A percentile compares a stretch with the other conserved stretches of the same genome.
phyloP scores from a whole-genome alignment of 441 rosid genomes.

The Erodium chrysanthum region DNA sequence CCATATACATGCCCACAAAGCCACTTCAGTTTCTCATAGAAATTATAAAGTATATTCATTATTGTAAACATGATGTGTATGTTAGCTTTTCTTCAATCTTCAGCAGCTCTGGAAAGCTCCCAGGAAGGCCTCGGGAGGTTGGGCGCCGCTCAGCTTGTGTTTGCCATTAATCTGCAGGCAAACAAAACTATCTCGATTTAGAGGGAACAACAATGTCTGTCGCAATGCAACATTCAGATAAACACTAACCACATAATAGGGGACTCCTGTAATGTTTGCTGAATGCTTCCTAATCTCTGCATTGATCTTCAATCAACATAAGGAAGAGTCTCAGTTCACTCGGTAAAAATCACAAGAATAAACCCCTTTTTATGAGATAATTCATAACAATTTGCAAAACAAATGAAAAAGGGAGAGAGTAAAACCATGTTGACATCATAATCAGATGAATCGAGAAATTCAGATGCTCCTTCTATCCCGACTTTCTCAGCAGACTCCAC shows the following conservation, averaged over 20 bases:
- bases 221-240: background rate
- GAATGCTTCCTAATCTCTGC: conserved; percentile 65
- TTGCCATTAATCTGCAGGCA: conserved; percentile 61
- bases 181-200: conserved; percentile 10
- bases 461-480: conserved; percentile 73
- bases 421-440: conserved; percentile 57
- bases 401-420: conserved; percentile 7
- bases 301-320: conserved; percentile 37
- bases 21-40: background rate
- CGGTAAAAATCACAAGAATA: too few species aligned
- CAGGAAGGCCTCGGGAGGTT: conserved; percentile 61
- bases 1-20: background rate
- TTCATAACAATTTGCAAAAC: background rate
- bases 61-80: background rate
- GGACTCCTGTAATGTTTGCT: conserved; percentile 50
- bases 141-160: conserved; percentile 61
- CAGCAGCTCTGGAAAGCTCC: conserved; percentile 49
- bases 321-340: background rate
- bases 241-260: conserved; percentile 55
- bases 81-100: conserved; percentile 18
- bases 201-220: background rate
- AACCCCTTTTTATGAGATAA: background rate
- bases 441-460: conserved; percentile 56
- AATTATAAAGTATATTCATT: background rate
- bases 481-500: conserved; percentile 59